phyloP scores from a whole-genome alignment of 2,329 filamentous ascomycete genomes.

The Aspergillus phoenicis region DNA sequence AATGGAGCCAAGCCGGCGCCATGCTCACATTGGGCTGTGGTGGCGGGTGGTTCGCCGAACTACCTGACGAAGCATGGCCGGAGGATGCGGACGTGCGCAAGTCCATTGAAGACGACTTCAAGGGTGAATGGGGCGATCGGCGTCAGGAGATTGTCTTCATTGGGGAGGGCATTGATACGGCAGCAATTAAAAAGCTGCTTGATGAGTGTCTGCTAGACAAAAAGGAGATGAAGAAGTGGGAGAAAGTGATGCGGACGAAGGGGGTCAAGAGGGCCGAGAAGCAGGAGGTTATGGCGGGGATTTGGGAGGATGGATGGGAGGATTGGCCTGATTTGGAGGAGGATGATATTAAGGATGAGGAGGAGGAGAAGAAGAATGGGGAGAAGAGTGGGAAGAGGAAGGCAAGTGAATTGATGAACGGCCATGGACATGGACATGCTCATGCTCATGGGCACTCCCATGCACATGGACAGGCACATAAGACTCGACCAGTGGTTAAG shows the following conservation, averaged over 20 bases:
- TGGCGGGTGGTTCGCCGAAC: slow-evolving; percentile 60
- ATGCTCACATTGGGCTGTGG: slow-evolving; percentile 48
- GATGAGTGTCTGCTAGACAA: slow-evolving; percentile 66
- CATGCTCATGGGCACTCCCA: slow-evolving; percentile 9
- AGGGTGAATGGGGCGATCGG: slow-evolving; percentile 65
- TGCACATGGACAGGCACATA: not conserved
- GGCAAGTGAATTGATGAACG: slow-evolving; percentile 32
- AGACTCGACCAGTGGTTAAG: too few relatives aligned
- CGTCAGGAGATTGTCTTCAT: slow-evolving; percentile 75
- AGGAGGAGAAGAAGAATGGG: slow-evolving; percentile 26
- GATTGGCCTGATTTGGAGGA: slow-evolving; percentile 52
- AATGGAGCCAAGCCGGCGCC: slow-evolving; percentile 50
- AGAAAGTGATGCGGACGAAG: slow-evolving; percentile 54
- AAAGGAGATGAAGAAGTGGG: slow-evolving; percentile 59
- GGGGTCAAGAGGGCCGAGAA: slow-evolving; percentile 43
- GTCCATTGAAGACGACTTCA: slow-evolving; percentile 55
- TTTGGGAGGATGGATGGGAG: slow-evolving; percentile 64
- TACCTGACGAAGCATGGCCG: slow-evolving; percentile 56
- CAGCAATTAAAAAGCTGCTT: slow-evolving; percentile 55
- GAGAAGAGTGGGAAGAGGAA: slow-evolving; percentile 17
- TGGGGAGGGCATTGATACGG: slow-evolving; percentile 63
- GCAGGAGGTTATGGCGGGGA: slow-evolving; percentile 49
- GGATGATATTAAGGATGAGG: not conserved
- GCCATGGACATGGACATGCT: slow-evolving; percentile 23
- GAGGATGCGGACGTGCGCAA: slow-evolving; percentile 52